Conservation (phyloP, 805 yeast species). For the Komagataella populi region DNA sequence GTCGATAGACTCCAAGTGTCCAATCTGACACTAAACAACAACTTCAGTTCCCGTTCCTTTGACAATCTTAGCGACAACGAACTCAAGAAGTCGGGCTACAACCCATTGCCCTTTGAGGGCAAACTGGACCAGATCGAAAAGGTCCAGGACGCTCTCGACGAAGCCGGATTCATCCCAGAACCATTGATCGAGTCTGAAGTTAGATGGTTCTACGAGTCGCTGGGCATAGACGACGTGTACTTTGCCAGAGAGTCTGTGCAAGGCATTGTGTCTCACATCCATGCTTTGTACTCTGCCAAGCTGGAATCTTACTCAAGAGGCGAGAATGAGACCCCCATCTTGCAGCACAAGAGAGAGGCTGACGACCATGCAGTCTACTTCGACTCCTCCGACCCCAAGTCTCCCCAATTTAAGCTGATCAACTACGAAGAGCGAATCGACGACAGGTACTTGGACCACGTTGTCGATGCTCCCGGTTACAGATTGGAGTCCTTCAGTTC, state of each 20-base stretch:
- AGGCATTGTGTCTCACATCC: conserved; percentile 73
- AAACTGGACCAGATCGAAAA: conserved; percentile 68
- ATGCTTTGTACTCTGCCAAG: conserved; percentile 85
- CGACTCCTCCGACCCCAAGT: conserved; percentile 51
- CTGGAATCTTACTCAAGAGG: conserved; percentile 72
- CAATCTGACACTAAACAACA: conserved; percentile 17
- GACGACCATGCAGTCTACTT: conserved; percentile 86
- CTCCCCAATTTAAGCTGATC: conserved; percentile 24
- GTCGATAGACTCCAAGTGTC: not conserved
- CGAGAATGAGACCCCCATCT: conserved; percentile 36
- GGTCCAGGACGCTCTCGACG: conserved; percentile 72
- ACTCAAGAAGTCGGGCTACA: conserved; percentile 40
- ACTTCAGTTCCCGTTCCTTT: conserved; percentile 20
- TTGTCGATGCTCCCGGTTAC: conserved; percentile 26
- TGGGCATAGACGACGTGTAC: conserved; percentile 88
- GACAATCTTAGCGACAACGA: conserved; percentile 17
- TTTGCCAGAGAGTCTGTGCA: conserved; percentile 77
- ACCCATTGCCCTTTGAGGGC: conserved; percentile 62
- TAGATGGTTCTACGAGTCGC: conserved; percentile 73
- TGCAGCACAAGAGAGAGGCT: conserved; percentile 68
- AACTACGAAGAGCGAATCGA: conserved; percentile 69
- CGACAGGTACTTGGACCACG: conserved; percentile 58
- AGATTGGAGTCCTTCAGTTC: conserved; percentile 75
- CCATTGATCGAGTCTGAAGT: conserved; percentile 75
- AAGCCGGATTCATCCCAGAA: conserved; percentile 84